Evolutionary conservation across 352 stramenopile genomes (phyloP).

Genomic region (Globisporangium apiculatum): DNA sequence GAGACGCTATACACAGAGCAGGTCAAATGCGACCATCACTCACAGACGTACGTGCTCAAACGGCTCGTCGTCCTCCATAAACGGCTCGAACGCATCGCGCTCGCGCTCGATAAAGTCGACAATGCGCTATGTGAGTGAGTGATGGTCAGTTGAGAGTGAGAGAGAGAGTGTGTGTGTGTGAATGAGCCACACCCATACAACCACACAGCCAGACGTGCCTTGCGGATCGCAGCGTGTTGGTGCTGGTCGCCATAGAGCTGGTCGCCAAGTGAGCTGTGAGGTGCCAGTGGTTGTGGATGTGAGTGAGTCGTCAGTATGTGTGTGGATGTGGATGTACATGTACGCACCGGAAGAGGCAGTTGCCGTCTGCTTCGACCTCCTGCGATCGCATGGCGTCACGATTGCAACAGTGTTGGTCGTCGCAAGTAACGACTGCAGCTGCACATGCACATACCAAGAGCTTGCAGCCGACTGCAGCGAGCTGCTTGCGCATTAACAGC

Average conservation of each 20-base stretch:
- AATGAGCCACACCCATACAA: background rate
- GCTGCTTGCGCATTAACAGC: slow-evolving; percentile 44
- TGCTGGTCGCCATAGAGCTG: slow-evolving; percentile 72
- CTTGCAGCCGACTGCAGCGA: slow-evolving; percentile 57
- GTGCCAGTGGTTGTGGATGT: background rate
- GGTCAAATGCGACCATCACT: background rate
- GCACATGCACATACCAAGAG: slow-evolving; percentile 25
- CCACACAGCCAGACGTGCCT: slow-evolving; percentile 17
- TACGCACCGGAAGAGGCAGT: slow-evolving; percentile 80
- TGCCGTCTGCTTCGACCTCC: slow-evolving; percentile 75
- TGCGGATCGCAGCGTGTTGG: slow-evolving; percentile 54
- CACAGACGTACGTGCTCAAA: slow-evolving; percentile 60
- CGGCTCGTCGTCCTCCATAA: slow-evolving; percentile 85
- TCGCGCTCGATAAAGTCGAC: slow-evolving; percentile 68
- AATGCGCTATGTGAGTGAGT: slow-evolving; percentile 34
- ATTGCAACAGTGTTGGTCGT: too few species aligned
- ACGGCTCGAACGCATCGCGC: slow-evolving; percentile 72
- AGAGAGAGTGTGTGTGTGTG: background rate
- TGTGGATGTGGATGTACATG: background rate
- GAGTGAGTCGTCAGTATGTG: background rate
- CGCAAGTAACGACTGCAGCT: background rate
- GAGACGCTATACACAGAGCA: background rate
- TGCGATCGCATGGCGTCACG: slow-evolving; percentile 11
- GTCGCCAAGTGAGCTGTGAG: slow-evolving; percentile 48
- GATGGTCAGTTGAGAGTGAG: background rate